Evolutionary conservation across 352 stramenopile species (phyloP).

Genomic region (Globisporangium nagaii): DNA sequence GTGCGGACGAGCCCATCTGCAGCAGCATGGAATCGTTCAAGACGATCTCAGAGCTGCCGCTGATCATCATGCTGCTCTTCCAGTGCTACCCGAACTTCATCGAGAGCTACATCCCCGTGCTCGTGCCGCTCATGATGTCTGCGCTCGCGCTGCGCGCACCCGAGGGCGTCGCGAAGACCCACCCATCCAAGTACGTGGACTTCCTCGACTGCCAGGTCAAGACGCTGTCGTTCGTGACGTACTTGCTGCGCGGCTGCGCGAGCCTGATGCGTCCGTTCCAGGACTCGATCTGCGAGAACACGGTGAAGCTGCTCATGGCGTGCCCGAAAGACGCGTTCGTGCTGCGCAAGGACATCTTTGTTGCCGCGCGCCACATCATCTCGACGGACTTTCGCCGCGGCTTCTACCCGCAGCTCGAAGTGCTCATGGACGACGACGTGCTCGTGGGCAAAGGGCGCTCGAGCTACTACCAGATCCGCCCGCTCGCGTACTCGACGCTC

Average conservation of each 20-base stretch:
- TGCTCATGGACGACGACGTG: conserved; percentile 94
- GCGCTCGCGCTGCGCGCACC: conserved; percentile 85
- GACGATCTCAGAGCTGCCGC: conserved; percentile 95
- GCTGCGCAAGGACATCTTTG: conserved; percentile 94
- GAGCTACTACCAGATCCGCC: conserved; percentile 88
- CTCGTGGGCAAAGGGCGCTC: conserved; percentile 85
- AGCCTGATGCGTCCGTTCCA: conserved; percentile 94
- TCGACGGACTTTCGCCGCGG: conserved; percentile 96
- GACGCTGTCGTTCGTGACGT: conserved; percentile 97
- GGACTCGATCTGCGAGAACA: conserved; percentile 91
- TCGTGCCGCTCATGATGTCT: conserved; percentile 98
- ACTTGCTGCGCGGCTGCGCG: conserved; percentile 90
- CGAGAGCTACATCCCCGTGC: conserved; percentile 91
- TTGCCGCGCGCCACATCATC: conserved; percentile 95
- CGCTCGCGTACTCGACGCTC: conserved; percentile 95
- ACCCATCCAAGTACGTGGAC: conserved; percentile 78
- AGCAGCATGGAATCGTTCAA: conserved; percentile 91
- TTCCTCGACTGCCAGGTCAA: conserved; percentile 96
- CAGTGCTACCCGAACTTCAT: conserved; percentile 97
- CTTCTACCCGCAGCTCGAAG: conserved; percentile 94
- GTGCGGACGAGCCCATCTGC: conserved; percentile 49
- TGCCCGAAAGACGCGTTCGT: conserved; percentile 94
- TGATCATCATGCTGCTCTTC: conserved; percentile 98
- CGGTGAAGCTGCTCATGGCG: conserved; percentile 93
- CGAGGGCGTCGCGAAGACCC: conserved; percentile 41